Evolutionary conservation across 176 grass and related monocot genomes (phyloP).

Genomic region (Cymbopogon citratus): DNA sequence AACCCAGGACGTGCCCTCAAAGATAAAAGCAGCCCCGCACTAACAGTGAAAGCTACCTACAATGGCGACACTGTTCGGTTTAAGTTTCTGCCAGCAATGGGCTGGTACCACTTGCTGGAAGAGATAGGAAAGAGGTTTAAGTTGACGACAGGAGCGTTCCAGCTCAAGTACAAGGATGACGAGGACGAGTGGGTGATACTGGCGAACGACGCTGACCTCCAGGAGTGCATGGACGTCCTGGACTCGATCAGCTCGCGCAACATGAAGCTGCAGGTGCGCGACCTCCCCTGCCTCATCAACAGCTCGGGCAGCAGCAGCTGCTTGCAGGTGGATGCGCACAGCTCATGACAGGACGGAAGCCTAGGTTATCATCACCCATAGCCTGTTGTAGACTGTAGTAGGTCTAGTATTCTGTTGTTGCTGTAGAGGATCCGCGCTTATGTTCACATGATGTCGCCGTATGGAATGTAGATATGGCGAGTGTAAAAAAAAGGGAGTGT

Average conservation of each 20-base stretch:
- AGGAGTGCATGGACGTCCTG: conserved; percentile 77
- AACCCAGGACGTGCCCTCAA: not conserved
- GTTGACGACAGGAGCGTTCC: conserved; percentile 47
- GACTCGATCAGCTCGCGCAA: conserved; percentile 44
- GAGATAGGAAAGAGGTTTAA: conserved; percentile 85
- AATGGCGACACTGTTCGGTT: conserved; percentile 77
- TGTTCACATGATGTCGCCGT: not conserved
- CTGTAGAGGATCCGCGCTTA: not conserved
- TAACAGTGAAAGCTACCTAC: conserved; percentile 83
- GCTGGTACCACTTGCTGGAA: conserved; percentile 59
- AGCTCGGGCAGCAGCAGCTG: conserved; percentile 71
- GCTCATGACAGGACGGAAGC: not conserved
- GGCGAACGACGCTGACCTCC: conserved; percentile 61
- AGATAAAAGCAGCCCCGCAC: conserved; percentile 18
- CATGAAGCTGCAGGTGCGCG: conserved; percentile 67
- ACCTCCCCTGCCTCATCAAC: conserved; percentile 29
- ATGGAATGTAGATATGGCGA: not conserved
- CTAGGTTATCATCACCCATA: not conserved
- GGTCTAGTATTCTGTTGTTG: not conserved
- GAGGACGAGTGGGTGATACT: conserved; percentile 96
- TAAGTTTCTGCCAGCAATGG: conserved; percentile 57
- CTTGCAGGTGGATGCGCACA: conserved; percentile 36
- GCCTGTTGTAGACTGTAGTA: not conserved
- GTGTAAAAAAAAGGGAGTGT: not conserved
- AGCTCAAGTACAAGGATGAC: conserved; percentile 83